A percentile compares a stretch with the other conserved stretches of the same genome.
Conservation (phyloP, 2,329 filamentous ascomycete genomes). For the Chaetothyriales sp. region DNA sequence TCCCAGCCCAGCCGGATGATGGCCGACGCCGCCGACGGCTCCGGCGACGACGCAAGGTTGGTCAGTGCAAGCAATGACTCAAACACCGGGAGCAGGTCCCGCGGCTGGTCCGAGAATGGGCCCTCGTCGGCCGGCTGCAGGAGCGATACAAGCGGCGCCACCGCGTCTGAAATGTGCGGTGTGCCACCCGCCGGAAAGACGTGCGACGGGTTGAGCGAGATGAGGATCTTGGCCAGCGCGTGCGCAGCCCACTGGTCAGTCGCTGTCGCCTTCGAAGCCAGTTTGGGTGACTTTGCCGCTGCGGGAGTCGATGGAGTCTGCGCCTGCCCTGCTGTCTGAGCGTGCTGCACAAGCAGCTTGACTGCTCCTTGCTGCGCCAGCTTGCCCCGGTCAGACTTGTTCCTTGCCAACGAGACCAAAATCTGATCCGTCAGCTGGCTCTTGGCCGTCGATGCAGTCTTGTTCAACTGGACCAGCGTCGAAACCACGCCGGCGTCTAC, state of each 20-base stretch:
- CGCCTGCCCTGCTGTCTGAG: slow-evolving; percentile 24
- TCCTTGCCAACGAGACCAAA: slow-evolving; percentile 61
- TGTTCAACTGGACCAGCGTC: slow-evolving; percentile 62
- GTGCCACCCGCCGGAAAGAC: slow-evolving; percentile 70
- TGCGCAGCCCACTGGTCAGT: slow-evolving; percentile 48
- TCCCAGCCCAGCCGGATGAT: slow-evolving; percentile 65
- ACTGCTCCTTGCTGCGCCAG: slow-evolving; percentile 91
- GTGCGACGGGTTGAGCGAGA: slow-evolving; percentile 70
- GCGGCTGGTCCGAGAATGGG: slow-evolving; percentile 34
- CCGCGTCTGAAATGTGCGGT: slow-evolving; percentile 59
- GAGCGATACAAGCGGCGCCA: slow-evolving; percentile 66
- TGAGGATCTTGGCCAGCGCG: slow-evolving; percentile 70
- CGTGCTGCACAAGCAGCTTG: slow-evolving; percentile 63
- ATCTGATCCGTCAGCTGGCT: slow-evolving; percentile 63
- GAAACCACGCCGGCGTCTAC: slow-evolving; percentile 68
- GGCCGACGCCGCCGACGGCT: slow-evolving; percentile 42
- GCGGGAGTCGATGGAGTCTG: slow-evolving; percentile 1
- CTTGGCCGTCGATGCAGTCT: slow-evolving; percentile 54
- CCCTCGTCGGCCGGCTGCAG: slow-evolving; percentile 46
- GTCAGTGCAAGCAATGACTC: slow-evolving; percentile 85
- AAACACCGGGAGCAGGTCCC: slow-evolving; percentile 77
- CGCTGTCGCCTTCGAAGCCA: slow-evolving; percentile 20
- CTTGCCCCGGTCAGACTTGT: slow-evolving; percentile 57
- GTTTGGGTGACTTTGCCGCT: slow-evolving; percentile 18
- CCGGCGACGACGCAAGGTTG: slow-evolving; percentile 62